Evolutionary conservation across 768 basidiomycete genomes (phyloP).

Genomic region (Amanita subjunquillea): DNA sequence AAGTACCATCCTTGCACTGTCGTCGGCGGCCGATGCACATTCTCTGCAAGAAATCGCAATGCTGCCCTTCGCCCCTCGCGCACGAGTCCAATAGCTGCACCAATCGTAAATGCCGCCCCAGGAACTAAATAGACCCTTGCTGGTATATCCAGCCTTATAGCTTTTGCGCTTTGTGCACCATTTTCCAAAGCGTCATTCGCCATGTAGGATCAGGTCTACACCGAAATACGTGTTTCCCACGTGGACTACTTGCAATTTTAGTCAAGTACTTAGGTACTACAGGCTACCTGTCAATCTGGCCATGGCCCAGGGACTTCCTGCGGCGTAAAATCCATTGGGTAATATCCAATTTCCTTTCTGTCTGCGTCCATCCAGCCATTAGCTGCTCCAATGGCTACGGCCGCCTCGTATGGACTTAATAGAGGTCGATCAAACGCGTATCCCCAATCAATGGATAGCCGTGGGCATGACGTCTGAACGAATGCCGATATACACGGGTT

Average conservation of each 20-base stretch:
- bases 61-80: constrained; percentile 64
- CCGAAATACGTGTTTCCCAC: background rate
- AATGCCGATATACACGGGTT: constrained; percentile 76
- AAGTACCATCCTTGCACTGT: constrained; percentile 92
- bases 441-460: constrained; percentile 97
- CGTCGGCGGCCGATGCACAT: constrained; percentile 76
- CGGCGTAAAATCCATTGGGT: constrained; percentile 98
- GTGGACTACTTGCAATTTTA: background rate
- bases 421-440: constrained; percentile 88
- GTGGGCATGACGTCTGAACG: constrained; percentile 93
- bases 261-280: background rate
- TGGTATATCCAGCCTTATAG: constrained; percentile 30
- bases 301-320: constrained; percentile 67
- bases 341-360: constrained; percentile 33
- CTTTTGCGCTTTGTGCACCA: background rate
- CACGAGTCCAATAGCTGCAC: constrained; percentile 61
- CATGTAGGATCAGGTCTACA: background rate
- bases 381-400: constrained; percentile 67
- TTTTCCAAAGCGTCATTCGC: background rate
- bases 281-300: constrained; percentile 43
- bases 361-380: constrained; percentile 51
- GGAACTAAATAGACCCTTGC: constrained; percentile 55
- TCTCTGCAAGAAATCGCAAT: constrained; percentile 84
- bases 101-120: constrained; percentile 45
- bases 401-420: constrained; percentile 88